These are phyloP conservation scores for Coniochaeta pulveracea DNA, from an alignment of 2,329 filamentous ascomycete species.

Conservation along the genomic window DNA sequence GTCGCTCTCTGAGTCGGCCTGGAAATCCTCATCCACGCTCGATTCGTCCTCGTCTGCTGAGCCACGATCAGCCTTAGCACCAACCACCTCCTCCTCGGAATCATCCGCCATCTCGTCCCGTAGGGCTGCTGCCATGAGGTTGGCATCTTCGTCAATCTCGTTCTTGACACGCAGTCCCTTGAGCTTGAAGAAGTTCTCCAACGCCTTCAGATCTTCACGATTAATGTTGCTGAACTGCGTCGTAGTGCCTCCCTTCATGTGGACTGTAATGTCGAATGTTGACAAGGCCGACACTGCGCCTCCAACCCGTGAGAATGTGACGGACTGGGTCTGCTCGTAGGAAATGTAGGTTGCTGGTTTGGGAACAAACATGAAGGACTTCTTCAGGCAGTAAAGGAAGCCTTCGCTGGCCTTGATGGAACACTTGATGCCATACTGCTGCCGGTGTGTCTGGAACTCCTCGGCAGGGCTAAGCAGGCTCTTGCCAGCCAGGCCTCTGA, in stretches of 20 bases:
- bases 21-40: constrained; percentile 92
- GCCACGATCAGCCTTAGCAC: constrained; percentile 62
- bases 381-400: constrained; percentile 92
- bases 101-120: constrained; percentile 72
- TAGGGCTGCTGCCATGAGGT: constrained; percentile 67
- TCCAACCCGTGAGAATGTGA: constrained; percentile 92
- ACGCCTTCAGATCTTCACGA: constrained; percentile 87
- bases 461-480: constrained; percentile 89
- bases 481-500: constrained; percentile 88
- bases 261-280: constrained; percentile 94
- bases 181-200: constrained; percentile 96
- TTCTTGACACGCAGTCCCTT: constrained; percentile 96
- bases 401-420: constrained; percentile 99
- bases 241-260: constrained; percentile 77
- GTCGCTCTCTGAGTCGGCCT: constrained; percentile 83
- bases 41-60: constrained; percentile 95
- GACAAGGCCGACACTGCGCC: constrained; percentile 88
- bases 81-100: constrained; percentile 73
- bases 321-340: constrained; percentile 81
- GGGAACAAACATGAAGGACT: constrained; percentile 97
- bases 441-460: constrained; percentile 88
- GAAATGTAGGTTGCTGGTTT: constrained; percentile 97
- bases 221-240: constrained; percentile 99
- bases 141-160: constrained; percentile 91
- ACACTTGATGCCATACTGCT: constrained; percentile 93